Base-by-base conservation (phyloP, 495 filamentous ascomycete species). In the Zalerion maritima region DNA sequence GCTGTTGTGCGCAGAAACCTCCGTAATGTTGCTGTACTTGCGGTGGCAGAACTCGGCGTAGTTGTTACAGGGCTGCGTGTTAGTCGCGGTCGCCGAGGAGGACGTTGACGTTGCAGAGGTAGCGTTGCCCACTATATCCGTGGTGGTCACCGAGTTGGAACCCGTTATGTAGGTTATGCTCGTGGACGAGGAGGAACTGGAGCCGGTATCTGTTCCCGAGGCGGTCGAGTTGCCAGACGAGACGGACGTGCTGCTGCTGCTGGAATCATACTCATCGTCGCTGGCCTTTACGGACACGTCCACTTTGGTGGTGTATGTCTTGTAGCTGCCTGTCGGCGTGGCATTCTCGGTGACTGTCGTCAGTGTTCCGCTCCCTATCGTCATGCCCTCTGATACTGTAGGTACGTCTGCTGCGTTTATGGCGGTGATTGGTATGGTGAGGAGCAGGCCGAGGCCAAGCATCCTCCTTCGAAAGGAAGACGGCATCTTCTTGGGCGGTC, bases 1-100 rank as follows among this genome's bases (percentile, higher is more conserved):
- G 18, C 77, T 85, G 57, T 94, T 94, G 56, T 96, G 64, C 9
- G 80, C 76, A 13, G 76, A 80, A 3, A 96, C 73, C 45, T 81
- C 62, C 31, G 85, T 89, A 48, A 96, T 81, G 50, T 94, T 89
- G 56, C 78, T 79, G 46, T 87, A 96, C 32, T 71, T 72, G 26
- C 84, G 67, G 5, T 46, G 49, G 54, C 87, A 96, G 43, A 92
- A 73, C 45, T 91, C 81, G n/a, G 71, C 54, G 41, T 87, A 81
- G 48, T 70, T 67, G 50, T 96, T 96, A 63, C 87, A 96, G 3
- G 83, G 73, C 32, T 67, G 71, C 1, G 74, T 81, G 42, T 82
- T 82, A 2, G 67, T 67, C 0, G 67, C 54, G 11, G 51, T 43
- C 0, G 68, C 54, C 5, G 55, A 41, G 2, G 64, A 26, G 0